phyloP scores from a whole-genome alignment of 495 filamentous ascomycete genomes.

The Aspergillus haitiensis region DNA sequence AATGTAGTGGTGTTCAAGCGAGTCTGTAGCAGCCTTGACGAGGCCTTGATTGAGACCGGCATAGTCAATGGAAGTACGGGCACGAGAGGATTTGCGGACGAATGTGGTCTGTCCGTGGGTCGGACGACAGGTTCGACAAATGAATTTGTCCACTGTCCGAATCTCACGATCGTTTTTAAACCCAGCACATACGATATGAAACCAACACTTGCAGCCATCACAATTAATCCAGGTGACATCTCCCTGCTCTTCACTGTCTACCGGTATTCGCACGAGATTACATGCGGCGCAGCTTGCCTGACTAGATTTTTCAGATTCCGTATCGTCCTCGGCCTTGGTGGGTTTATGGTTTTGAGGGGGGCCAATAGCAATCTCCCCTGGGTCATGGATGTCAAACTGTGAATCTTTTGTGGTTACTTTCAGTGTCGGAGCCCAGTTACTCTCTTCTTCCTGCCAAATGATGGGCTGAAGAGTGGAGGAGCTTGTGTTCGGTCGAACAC shows the following conservation, averaged over 20 bases:
- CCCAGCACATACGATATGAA: slow-evolving; percentile 70
- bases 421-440: slow-evolving; percentile 16
- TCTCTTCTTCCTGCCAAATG: slow-evolving; percentile 43
- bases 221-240: slow-evolving; percentile 71
- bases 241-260: slow-evolving; percentile 48
- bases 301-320: slow-evolving; percentile 25
- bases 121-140: slow-evolving; percentile 61
- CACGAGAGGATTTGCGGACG: slow-evolving; percentile 61
- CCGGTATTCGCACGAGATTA: slow-evolving; percentile 49
- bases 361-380: neutral
- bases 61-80: slow-evolving; percentile 73
- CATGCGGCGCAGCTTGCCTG: slow-evolving; percentile 54
- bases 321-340: slow-evolving; percentile 36
- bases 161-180: slow-evolving; percentile 70
- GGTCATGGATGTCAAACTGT: slow-evolving; percentile 10
- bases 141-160: slow-evolving; percentile 70
- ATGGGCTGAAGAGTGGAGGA: slow-evolving; percentile 40
- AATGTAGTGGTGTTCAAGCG: slow-evolving; percentile 72
- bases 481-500: slow-evolving; percentile 45
- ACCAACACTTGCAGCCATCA: slow-evolving; percentile 75
- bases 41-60: slow-evolving; percentile 73
- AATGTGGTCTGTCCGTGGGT: slow-evolving; percentile 65
- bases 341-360: slow-evolving; percentile 18
- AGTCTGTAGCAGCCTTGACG: slow-evolving; percentile 66
- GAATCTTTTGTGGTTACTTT: slow-evolving; percentile 13